These are phyloP conservation scores for Candida silvicultrix DNA, from an alignment of 805 yeast genomes.

Conservation along the genomic window DNA sequence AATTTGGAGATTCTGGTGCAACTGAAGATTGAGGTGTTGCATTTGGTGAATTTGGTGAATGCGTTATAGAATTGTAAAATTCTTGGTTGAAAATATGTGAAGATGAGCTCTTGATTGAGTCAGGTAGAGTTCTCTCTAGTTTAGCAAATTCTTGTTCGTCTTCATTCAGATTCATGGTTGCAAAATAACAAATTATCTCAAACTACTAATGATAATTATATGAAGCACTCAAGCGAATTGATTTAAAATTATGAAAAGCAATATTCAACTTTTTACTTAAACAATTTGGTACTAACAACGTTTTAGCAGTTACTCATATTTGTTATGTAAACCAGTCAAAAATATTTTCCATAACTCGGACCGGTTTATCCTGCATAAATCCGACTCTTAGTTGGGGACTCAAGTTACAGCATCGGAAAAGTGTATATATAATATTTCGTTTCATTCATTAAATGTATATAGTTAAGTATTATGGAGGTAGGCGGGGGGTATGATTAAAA, in stretches of 20 bases:
- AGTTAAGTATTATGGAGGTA: too few relatives aligned
- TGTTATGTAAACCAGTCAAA: background rate
- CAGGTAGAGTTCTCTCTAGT: constrained; percentile 21
- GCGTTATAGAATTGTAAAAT: background rate
- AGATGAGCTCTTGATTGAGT: constrained; percentile 20
- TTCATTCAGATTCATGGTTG: background rate
- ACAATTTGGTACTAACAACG: too few relatives aligned
- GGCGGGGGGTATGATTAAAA: too few relatives aligned
- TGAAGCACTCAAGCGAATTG: too few relatives aligned
- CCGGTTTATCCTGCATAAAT: background rate
- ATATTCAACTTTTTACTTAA: too few relatives aligned
- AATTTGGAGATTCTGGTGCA: background rate
- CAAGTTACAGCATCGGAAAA: too few relatives aligned
- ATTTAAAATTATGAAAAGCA: too few relatives aligned
- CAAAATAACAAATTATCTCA: too few relatives aligned
- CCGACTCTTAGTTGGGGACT: too few relatives aligned
- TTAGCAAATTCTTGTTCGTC: constrained; percentile 15
- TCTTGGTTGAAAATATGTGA: constrained; percentile 15
- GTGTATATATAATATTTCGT: too few relatives aligned
- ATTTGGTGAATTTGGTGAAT: constrained; percentile 1
- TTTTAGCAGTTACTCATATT: too few relatives aligned
- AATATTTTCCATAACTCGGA: background rate
- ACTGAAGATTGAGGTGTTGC: constrained; percentile 1
- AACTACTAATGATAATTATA: too few relatives aligned
- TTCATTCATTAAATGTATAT: background rate